Evolutionary conservation across 2,329 filamentous ascomycete species (phyloP), one percentile per base, ranked within the genome.

Genomic region (Epichloe baconii): DNA sequence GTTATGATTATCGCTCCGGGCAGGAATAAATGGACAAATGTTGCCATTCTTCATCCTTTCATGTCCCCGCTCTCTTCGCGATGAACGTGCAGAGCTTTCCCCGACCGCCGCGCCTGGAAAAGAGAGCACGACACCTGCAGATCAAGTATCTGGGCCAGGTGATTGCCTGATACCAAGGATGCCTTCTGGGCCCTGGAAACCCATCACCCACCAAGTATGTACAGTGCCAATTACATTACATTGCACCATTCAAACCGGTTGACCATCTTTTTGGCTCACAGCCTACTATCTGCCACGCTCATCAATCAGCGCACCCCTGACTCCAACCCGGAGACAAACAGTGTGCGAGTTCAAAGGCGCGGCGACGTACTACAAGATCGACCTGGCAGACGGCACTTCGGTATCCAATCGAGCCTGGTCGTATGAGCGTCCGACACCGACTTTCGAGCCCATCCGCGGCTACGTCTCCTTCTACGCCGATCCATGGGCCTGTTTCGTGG

Each of bases 111-210:
- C 63, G 73, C 38, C 68, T 80, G 52, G 77, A 82, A 59, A 70
- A 68, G 58, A 77, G 72, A 5, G 61, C 70, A 2, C 68, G 76
- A 47, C 77, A 79, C 59, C 64, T 83, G 45, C 70, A 73, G 55
- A 72, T 83, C 54, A 76, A 72, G 60, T 81, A 76, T 71, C 68
- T 74, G 26, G 74, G 72, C 19, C 65, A 74, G 44, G 65, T 72
- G 47, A 74, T 83, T 54, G 79, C 77, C 77, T 11, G 76, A 82
- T 43, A 81, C 79, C 6, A 74, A 67, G 50, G 71, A 77, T 44
- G 77, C 73, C 3, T 82, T 74, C 61, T 82, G 79, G 79, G 78
- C 79, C 4, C 66, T 83, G 36, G 78, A 83, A 62, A 81, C 78
- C 17, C 76, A 78, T 56, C 79, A 82, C 57, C 77, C 79, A 36